Evolutionary conservation across 2,329 filamentous ascomycete species (phyloP), one percentile per base, ranked within the genome.

Genomic region (Torrubiellomyces zombiae): DNA sequence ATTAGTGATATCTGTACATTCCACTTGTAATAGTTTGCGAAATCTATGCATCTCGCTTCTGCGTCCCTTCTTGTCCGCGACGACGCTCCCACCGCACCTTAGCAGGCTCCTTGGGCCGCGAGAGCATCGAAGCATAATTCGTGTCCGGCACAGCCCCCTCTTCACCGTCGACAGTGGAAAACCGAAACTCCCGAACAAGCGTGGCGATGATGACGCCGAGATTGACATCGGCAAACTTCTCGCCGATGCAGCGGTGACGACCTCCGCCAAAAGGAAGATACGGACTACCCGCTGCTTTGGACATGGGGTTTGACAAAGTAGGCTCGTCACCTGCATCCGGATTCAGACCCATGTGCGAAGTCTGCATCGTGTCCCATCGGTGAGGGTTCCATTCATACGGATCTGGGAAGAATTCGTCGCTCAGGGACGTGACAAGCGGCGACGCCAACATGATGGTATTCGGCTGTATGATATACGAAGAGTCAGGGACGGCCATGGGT

Each of bases 221-320:
- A 40, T 81, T 75, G 21, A 76, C 48, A 38, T 80, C 79, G 1
- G 75, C 75, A 44, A 80, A 81, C 43, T 78, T 75, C 52, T 81
- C 76, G 11, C 76, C 76, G 30, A 82, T 78, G 38, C 76, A 81
- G 12, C 76, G 57, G 45, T 82, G 75, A 21, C 76, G 56, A 1
- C 75, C 76, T 0, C 73, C 76, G 3, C 76, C 76, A 38, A 81
- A 81, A 0, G 76, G 76, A 3, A 80, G 52, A 40, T 79, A 50
- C 3, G 44, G 46, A 16, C 48, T 54, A 17, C 36, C 38, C 2
- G 46, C 44, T 13, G 44, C 50, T 33, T 45, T 48, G 20, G 39
- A 40, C 3, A 46, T 37, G 5, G 33, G 25, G 2, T 39, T 41
- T n/a, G n/a, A n/a, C n/a, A n/a, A n/a, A n/a, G n/a, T n/a, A n/a